Conservation (phyloP, 805 yeast genomes). For the Candida maris region DNA sequence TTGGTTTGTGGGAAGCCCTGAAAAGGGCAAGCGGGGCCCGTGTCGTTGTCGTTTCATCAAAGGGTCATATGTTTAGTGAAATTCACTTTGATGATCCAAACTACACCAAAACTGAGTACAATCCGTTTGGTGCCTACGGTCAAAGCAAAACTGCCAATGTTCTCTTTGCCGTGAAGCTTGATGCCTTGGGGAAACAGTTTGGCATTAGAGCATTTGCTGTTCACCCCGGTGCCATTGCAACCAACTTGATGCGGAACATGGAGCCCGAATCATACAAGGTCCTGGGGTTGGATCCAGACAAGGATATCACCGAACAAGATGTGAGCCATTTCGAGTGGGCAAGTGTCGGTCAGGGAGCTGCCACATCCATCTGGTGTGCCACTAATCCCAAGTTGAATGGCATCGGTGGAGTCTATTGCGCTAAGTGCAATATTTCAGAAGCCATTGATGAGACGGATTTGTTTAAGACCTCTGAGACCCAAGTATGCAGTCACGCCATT, state of each 20-base stretch:
- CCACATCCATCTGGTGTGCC: conserved; percentile 4
- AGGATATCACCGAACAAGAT: too few relatives aligned
- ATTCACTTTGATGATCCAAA: conserved; percentile 3
- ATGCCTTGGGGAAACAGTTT: conserved; percentile 3
- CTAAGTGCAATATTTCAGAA: conserved; percentile 1
- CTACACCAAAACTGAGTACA: conserved; percentile 1
- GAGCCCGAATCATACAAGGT: neutral
- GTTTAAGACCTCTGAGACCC: too few relatives aligned
- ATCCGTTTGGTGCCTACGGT: conserved; percentile 5
- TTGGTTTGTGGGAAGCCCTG: conserved; percentile 4
- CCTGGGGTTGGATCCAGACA: neutral
- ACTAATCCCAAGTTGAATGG: conserved; percentile 4
- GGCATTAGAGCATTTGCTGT: conserved; percentile 5
- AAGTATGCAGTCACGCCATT: conserved; percentile 2
- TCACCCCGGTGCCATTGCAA: conserved; percentile 6
- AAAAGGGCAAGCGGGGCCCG: conserved; percentile 6
- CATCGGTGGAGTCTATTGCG: conserved; percentile 5
- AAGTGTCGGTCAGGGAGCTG: conserved; percentile 4
- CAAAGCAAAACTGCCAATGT: conserved; percentile 6
- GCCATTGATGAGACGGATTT: neutral
- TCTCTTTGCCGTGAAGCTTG: conserved; percentile 5
- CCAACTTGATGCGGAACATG: conserved; percentile 5
- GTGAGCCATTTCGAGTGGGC: neutral
- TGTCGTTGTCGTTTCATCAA: conserved; percentile 3
- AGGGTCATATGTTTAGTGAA: conserved; percentile 2